Evolutionary conservation across 805 yeast genomes (phyloP), one percentile per base, ranked within the genome.

Genomic region (Kluyveromyces aestuarii): DNA sequence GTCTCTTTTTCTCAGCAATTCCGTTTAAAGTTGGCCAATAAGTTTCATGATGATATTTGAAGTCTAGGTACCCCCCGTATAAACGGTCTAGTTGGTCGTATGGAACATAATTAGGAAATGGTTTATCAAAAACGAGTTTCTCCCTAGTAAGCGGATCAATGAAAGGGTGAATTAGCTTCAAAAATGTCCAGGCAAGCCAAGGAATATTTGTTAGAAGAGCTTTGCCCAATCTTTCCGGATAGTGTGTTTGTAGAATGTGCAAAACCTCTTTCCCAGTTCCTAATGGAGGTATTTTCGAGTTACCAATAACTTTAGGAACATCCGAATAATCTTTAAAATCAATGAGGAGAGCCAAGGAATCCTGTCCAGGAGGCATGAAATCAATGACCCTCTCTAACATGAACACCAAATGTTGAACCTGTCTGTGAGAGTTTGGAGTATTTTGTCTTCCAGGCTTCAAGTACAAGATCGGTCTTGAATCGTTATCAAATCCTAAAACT

Each of bases 281-380:
- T 40, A 91, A 73, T 1, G 96, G 88, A n/a, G 98, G 98, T 49
- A 88, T 79, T 62, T 85, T 87, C 50, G 84, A 77, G 47, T 59
- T 55, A 71, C 81, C 64, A 74, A 74, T 35, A 70, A 75, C 60
- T 61, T 71, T 74, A 48, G 87, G 84, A 16, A 70, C 73, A 48
- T 71, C 75, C 13, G 69, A 64, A 51, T 87, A 81, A 17, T 86
- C 82, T 67, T 91, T 87, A 69, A 93, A 91, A 67, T 93, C 99
- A 55, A 93, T 91, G 54, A 95, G 72, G 47, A 93, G 70, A 1
- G 98, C 96, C 47, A 93, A 72, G 11, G 95, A 84, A 62, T 91
- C 99, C 68, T 93, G 99, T 19, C 98, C 98, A 0, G 88, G 76
- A 1, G 97, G 96, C 97, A 93, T 91, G 66, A 79, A 87, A 66